These are phyloP conservation scores for Rhodotorula mucilaginosa DNA, from an alignment of 1,284 basidiomycete genomes.

Conservation along the genomic window DNA sequence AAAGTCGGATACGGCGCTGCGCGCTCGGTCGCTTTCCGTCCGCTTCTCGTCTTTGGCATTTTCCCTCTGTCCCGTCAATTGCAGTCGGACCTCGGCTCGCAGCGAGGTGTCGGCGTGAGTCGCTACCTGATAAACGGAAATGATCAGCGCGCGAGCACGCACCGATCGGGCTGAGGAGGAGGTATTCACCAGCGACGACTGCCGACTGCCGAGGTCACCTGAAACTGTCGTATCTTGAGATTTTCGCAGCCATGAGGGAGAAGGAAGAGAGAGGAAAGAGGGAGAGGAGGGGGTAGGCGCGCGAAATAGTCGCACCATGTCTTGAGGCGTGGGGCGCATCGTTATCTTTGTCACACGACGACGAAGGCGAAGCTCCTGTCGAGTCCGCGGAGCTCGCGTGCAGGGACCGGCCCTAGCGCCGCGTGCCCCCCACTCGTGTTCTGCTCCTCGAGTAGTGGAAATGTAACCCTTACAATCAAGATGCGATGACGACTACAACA, in stretches of 20 bases:
- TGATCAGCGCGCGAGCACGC: background rate
- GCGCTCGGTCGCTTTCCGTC: too few species aligned
- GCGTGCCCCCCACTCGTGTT: background rate
- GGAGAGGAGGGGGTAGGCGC: background rate
- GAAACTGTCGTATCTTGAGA: background rate
- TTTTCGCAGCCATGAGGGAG: background rate
- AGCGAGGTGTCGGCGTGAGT: too few species aligned
- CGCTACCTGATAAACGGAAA: background rate
- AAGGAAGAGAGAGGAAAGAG: background rate
- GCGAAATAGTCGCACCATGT: background rate
- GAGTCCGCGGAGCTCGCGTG: background rate
- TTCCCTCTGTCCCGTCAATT: background rate
- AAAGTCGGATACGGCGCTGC: too few species aligned
- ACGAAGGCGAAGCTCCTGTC: background rate
- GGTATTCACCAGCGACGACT: background rate
- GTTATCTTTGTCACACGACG: background rate
- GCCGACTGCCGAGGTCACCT: background rate
- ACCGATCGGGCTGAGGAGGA: background rate
- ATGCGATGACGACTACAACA: background rate
- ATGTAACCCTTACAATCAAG: background rate
- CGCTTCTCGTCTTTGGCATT: background rate
- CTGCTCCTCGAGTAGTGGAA: background rate
- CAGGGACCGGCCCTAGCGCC: background rate
- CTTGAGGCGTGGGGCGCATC: background rate
- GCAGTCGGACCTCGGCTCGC: background rate